Evolutionary conservation across 2,329 filamentous ascomycete genomes (phyloP).

Genomic region (Parascedosporium putredinis): DNA sequence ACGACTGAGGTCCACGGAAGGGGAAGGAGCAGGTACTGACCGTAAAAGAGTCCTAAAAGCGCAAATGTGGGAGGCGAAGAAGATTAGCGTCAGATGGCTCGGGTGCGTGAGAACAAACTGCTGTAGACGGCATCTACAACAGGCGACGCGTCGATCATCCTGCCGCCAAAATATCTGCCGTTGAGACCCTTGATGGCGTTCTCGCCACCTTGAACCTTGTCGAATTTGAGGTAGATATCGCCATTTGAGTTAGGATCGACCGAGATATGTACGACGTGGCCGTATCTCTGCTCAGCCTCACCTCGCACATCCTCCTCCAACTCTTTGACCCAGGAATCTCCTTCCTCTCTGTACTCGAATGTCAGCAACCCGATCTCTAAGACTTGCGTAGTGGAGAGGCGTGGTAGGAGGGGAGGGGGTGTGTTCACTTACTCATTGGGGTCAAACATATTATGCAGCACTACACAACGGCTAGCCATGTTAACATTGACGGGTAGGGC

Average conservation of each 20-base stretch:
- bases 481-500: slow-evolving; percentile 77
- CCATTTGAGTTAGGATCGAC: slow-evolving; percentile 88
- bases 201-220: slow-evolving; percentile 86
- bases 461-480: slow-evolving; percentile 85
- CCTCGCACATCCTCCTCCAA: slow-evolving; percentile 85
- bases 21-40: not conserved
- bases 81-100: slow-evolving; percentile 63
- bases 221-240: slow-evolving; percentile 98
- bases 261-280: slow-evolving; percentile 93
- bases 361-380: slow-evolving; percentile 21
- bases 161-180: slow-evolving; percentile 87
- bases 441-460: slow-evolving; percentile 94
- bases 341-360: slow-evolving; percentile 58
- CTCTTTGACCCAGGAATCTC: slow-evolving; percentile 82
- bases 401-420: not conserved
- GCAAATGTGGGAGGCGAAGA: slow-evolving; percentile 32
- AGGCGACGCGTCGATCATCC: slow-evolving; percentile 86
- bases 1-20: not conserved
- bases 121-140: slow-evolving; percentile 98
- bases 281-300: slow-evolving; percentile 93
- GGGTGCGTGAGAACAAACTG: slow-evolving; percentile 83
- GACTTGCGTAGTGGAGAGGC: not conserved
- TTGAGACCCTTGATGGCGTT: slow-evolving; percentile 98
- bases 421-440: slow-evolving; percentile 66
- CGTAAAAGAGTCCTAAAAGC: slow-evolving; percentile 33